Evolutionary conservation across 768 basidiomycete genomes (phyloP).

Genomic region (Mycena metata): DNA sequence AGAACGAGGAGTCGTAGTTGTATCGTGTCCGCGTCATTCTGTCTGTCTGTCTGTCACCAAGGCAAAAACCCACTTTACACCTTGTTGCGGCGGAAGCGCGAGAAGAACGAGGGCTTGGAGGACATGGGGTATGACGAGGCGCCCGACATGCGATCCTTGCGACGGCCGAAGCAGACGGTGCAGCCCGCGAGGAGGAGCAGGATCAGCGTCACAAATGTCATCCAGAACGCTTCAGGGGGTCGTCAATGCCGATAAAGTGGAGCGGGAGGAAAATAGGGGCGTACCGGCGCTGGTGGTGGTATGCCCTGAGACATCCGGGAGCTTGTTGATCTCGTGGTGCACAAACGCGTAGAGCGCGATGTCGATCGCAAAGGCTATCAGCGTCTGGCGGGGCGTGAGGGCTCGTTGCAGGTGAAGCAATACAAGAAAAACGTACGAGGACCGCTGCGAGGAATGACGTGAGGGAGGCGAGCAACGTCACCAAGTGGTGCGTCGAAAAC

Average conservation of each 20-base stretch:
- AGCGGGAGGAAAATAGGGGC: conserved; percentile 37
- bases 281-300: conserved; percentile 77
- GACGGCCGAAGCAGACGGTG: conserved; percentile 79
- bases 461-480: conserved; percentile 74
- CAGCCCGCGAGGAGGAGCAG: conserved; percentile 74
- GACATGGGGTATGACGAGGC: conserved; percentile 54
- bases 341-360: conserved; percentile 78
- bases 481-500: conserved; percentile 67
- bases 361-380: conserved; percentile 83
- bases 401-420: background rate
- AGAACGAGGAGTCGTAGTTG: background rate
- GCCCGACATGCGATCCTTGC: conserved; percentile 64
- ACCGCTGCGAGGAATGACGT: conserved; percentile 79
- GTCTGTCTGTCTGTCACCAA: too few relatives aligned
- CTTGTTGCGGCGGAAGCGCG: conserved; percentile 56
- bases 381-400: conserved; percentile 47
- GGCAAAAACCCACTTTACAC: background rate
- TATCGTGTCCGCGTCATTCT: background rate
- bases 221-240: conserved; percentile 71
- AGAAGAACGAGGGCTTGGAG: conserved; percentile 48
- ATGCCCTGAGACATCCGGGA: conserved; percentile 55
- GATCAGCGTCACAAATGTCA: conserved; percentile 77
- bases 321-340: conserved; percentile 67
- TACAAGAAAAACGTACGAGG: conserved; percentile 48
- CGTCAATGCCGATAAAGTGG: background rate